Conservation (phyloP, 257 asterid species). For the Solanum medicagineum region DNA sequence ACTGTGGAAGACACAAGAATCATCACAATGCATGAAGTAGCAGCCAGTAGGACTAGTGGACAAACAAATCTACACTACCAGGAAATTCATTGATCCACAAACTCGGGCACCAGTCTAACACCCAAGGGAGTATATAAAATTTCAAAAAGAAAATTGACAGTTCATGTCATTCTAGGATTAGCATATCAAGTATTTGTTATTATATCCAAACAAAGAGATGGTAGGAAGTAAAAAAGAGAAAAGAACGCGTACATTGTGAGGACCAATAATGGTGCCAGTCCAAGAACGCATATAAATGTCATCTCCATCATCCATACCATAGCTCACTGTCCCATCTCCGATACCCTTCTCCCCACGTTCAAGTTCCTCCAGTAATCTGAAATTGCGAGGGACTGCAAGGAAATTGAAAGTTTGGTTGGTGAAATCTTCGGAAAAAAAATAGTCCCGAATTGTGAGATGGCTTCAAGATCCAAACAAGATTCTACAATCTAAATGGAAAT, state of each 20-base stretch:
- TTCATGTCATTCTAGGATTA: neutral
- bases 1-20: neutral
- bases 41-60: neutral
- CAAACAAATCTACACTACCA: neutral
- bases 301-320: slow-evolving; percentile 92
- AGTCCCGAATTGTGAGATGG: neutral
- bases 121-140: neutral
- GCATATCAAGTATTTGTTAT: neutral
- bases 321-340: slow-evolving; percentile 86
- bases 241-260: slow-evolving; percentile 46
- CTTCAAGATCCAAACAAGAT: neutral
- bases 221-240: neutral
- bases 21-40: neutral
- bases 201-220: neutral
- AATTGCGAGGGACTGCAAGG: slow-evolving; percentile 70
- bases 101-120: neutral
- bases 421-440: neutral
- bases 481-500: neutral
- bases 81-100: neutral
- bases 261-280: slow-evolving; percentile 85
- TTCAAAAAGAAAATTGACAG: neutral
- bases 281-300: slow-evolving; percentile 79
- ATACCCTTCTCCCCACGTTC: slow-evolving; percentile 93
- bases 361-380: slow-evolving; percentile 83
- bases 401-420: neutral